Evolutionary conservation across 805 yeast genomes (phyloP).

Genomic region (Hanseniaspora vineae): DNA sequence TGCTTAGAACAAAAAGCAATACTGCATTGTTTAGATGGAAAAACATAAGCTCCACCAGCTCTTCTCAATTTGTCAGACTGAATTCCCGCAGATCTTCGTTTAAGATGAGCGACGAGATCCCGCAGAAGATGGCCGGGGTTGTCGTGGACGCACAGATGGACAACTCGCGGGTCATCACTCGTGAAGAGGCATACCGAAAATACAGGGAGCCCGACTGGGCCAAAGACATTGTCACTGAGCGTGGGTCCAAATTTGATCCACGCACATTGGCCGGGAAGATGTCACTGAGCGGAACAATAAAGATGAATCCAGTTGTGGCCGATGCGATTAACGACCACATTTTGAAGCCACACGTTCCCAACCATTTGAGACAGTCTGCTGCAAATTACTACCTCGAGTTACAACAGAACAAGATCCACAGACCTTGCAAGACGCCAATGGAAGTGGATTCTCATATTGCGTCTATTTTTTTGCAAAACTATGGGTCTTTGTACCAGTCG

Average conservation of each 20-base stretch:
- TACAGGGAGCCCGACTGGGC: background rate
- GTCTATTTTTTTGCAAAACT: conserved; percentile 69
- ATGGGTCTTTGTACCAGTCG: conserved; percentile 54
- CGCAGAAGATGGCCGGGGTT: background rate
- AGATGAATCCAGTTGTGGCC: conserved; percentile 44
- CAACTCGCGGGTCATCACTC: background rate
- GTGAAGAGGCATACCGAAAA: background rate
- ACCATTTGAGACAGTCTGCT: conserved; percentile 46
- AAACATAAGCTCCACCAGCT: no score
- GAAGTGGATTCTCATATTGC: conserved; percentile 77
- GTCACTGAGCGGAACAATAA: conserved; percentile 32
- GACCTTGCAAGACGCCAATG: conserved; percentile 29
- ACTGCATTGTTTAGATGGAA: no score
- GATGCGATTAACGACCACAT: conserved; percentile 53
- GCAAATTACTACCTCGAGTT: conserved; percentile 41
- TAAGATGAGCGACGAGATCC: background rate
- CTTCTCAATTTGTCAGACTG: no score
- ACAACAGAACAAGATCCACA: conserved; percentile 40
- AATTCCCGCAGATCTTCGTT: background rate
- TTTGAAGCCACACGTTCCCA: conserved; percentile 47
- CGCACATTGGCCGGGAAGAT: background rate
- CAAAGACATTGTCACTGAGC: background rate
- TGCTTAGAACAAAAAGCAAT: background rate
- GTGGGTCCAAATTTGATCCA: background rate
- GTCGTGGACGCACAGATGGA: background rate